Base-by-base conservation (phyloP, 352 stramenopile species). In the Globisporangium apiculatum region DNA sequence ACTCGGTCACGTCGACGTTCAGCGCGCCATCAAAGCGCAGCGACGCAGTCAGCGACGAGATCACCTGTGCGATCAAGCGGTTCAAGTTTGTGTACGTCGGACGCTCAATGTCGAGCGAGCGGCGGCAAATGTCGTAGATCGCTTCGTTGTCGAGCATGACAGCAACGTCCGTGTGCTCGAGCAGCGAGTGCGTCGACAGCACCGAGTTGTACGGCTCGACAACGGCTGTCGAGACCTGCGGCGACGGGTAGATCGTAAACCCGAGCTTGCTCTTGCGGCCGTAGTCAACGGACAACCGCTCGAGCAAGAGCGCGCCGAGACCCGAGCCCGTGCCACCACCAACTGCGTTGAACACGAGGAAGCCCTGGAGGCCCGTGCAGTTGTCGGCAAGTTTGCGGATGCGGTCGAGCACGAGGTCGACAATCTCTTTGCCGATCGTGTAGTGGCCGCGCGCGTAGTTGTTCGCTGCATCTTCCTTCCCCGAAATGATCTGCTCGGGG, bases 31-130 rank as follows among this genome's bases (percentile, higher is more conserved):
- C 95, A 75, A 99, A 99, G 67, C 97, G 95, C 40, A 99, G 91
- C 53, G 93, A 99, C 5, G 95, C 92, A 45, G 97, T 99, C 46
- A 99, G 78, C n/a, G 93, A 98, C 61, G 92, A 98, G 63, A 99
- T 98, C 12, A 99, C 95, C 75, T 99, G 94, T 14, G 96, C 96
- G 71, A 99, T 97, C 42, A 99, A 77, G 48, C 95, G 78, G 83
- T 99, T 99, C 58, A 99, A 81, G 91, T 99, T 99, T 48, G 91
- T 98, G 92, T 99, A 99, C 50, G 96, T 98, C n/a, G 97, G 97
- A 49, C 94, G 87, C 62, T 98, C 92, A 75, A 99, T 99, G 58
- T 98, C 93, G 47, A 99, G 87, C 73, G 96, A 98, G 62, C 96
- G 89, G 67, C 91, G 86, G 72, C 96, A 99, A 58, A 99, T 97